phyloP scores from a whole-genome alignment of 2,329 filamentous ascomycete genomes.

The Penicillium sp. region DNA sequence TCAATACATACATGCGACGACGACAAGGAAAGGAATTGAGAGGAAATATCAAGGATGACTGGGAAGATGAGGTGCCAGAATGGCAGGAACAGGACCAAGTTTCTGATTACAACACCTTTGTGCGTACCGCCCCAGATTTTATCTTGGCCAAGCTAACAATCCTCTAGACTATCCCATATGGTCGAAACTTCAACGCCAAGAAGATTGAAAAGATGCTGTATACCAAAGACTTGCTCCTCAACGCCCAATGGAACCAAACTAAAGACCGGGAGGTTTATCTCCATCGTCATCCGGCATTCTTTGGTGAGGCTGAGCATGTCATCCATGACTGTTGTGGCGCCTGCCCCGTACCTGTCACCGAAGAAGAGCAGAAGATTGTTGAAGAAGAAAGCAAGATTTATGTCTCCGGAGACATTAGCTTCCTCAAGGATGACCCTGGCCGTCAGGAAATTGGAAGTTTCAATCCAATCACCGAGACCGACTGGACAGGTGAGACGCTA shows the following conservation, averaged over 20 bases:
- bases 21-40: constrained; percentile 44
- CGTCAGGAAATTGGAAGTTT: constrained; percentile 73
- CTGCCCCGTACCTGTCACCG: constrained; percentile 69
- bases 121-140: constrained; percentile 63
- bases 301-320: constrained; percentile 73
- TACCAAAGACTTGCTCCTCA: constrained; percentile 77
- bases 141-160: constrained; percentile 25
- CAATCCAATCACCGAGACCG: constrained; percentile 76
- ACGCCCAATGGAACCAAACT: constrained; percentile 81
- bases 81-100: constrained; percentile 78
- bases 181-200: constrained; percentile 38
- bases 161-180: constrained; percentile 40
- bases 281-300: constrained; percentile 84
- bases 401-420: constrained; percentile 71
- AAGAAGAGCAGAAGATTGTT: constrained; percentile 70
- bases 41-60: constrained; percentile 75
- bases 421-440: constrained; percentile 79
- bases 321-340: constrained; percentile 79
- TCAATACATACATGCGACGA: constrained; percentile 41
- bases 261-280: constrained; percentile 75
- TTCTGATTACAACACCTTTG: constrained; percentile 76
- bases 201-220: constrained; percentile 80
- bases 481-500: constrained; percentile 64
- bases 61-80: constrained; percentile 80
- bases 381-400: constrained; percentile 75